These are phyloP conservation scores for Wickerhamiella nectarea DNA, from an alignment of 805 yeast genomes.

Conservation along the genomic window DNA sequence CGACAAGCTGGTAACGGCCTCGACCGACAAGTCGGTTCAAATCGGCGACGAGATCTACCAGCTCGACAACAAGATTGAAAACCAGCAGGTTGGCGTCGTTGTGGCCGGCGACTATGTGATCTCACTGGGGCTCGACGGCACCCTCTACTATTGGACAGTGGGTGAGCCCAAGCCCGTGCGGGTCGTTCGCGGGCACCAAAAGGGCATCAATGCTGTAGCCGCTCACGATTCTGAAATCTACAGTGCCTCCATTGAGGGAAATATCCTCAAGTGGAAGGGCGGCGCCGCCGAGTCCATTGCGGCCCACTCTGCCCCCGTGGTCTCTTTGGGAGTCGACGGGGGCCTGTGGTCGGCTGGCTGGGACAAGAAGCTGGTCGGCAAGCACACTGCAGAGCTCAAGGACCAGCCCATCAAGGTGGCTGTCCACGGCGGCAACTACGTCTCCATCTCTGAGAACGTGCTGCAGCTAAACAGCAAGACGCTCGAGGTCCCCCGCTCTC, in stretches of 20 bases:
- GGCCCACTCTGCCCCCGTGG: conserved; percentile 54
- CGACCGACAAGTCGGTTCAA: conserved; percentile 70
- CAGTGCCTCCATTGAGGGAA: conserved; percentile 79
- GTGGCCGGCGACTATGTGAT: conserved; percentile 47
- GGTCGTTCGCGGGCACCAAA: conserved; percentile 65
- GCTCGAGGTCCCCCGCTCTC: conserved; percentile 27
- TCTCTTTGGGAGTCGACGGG: conserved; percentile 33
- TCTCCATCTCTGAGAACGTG: conserved; percentile 33
- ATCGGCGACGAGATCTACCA: conserved; percentile 31
- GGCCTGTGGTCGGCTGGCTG: conserved; percentile 56
- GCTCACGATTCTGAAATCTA: conserved; percentile 20
- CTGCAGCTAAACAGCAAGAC: conserved; percentile 26
- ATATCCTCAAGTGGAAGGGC: conserved; percentile 44
- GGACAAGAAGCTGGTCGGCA: conserved; percentile 63
- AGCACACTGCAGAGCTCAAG: conserved; percentile 24
- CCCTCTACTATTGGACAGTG: conserved; percentile 45
- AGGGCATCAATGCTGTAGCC: conserved; percentile 52
- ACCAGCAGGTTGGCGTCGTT: conserved; percentile 72
- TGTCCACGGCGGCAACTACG: conserved; percentile 27
- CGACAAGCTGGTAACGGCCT: conserved; percentile 53
- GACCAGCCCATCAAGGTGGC: conserved; percentile 41
- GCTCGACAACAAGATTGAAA: conserved; percentile 34
- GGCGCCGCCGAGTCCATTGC: conserved; percentile 28
- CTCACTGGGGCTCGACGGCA: conserved; percentile 60
- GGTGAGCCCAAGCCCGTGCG: conserved; percentile 25